A percentile compares a stretch with the other conserved stretches of the same genome.
Evolutionary conservation across 148 eudicot genomes (phyloP).

Genomic region (Simmondsia chinensis): DNA sequence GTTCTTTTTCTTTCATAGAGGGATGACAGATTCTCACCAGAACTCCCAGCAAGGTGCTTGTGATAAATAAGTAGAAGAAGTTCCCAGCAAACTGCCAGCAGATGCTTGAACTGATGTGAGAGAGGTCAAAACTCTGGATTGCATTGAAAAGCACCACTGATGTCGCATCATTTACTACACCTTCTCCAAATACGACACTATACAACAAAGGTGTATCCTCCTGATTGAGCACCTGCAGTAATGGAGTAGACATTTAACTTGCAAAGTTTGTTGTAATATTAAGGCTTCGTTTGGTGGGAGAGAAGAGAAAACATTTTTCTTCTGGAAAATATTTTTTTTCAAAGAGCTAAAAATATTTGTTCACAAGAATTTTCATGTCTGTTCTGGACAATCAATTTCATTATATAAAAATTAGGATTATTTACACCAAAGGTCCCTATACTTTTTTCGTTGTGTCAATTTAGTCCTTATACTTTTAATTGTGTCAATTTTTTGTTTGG

Average conservation of each 20-base stretch:
- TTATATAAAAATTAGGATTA: too few species aligned
- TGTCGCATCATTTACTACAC: conserved; percentile 86
- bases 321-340: too few species aligned
- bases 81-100: conserved; percentile 45
- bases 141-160: conserved; percentile 83
- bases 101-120: conserved; percentile 36
- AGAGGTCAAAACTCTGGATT: conserved; percentile 63
- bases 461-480: too few species aligned
- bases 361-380: too few species aligned
- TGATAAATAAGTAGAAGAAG: conserved; percentile 48
- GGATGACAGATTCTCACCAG: conserved; percentile 36
- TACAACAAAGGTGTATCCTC: conserved; percentile 72
- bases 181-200: conserved; percentile 85
- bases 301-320: too few species aligned
- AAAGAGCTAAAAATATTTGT: too few species aligned
- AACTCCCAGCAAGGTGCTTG: conserved; percentile 67
- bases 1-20: too few species aligned
- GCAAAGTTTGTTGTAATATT: background rate
- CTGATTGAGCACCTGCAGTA: conserved; percentile 64
- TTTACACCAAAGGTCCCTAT: too few species aligned
- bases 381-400: too few species aligned
- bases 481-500: too few species aligned
- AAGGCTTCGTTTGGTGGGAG: background rate
- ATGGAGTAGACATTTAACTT: background rate
- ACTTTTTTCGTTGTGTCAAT: too few species aligned